Conservation (phyloP, 306 rosid genomes). For the Corylus avellana region DNA sequence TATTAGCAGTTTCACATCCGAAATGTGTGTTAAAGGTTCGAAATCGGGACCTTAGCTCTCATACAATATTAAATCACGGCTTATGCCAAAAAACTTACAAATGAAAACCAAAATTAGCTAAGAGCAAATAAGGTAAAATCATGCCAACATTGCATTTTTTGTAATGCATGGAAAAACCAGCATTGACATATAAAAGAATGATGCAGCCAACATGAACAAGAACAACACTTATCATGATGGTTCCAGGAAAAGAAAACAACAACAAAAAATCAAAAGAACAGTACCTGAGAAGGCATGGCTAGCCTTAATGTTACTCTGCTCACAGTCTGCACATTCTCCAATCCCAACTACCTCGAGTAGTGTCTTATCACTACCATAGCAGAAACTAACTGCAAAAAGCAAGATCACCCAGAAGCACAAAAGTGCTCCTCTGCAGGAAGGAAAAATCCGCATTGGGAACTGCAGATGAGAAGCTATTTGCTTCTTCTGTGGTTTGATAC, state of each 20-base stretch:
- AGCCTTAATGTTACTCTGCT: constrained; percentile 50
- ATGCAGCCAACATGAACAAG: not conserved
- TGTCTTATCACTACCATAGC: constrained; percentile 54
- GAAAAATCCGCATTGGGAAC: constrained; percentile 49
- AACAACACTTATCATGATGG: not conserved
- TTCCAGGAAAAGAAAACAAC: not conserved
- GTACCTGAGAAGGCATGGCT: constrained; percentile 79
- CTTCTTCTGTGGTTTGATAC: constrained; percentile 12
- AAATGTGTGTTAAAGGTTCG: not conserved
- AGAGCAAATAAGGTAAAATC: not conserved
- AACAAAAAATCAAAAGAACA: not conserved
- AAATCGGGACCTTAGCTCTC: too few species aligned
- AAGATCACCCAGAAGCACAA: constrained; percentile 55
- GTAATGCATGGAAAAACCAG: not conserved
- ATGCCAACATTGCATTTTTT: not conserved
- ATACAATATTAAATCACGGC: too few species aligned
- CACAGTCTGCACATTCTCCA: constrained; percentile 85
- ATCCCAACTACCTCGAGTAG: constrained; percentile 66
- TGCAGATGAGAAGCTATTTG: constrained; percentile 35
- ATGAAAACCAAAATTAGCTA: not conserved
- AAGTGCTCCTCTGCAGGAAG: constrained; percentile 40
- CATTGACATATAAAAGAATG: not conserved
- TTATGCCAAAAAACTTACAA: not conserved
- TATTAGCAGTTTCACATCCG: not conserved
- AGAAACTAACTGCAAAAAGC: constrained; percentile 44